Percentiles rank a stretch among this genome's conserved stretches.
phyloP scores from a whole-genome alignment of 306 rosid genomes.

The Pueraria montana region DNA sequence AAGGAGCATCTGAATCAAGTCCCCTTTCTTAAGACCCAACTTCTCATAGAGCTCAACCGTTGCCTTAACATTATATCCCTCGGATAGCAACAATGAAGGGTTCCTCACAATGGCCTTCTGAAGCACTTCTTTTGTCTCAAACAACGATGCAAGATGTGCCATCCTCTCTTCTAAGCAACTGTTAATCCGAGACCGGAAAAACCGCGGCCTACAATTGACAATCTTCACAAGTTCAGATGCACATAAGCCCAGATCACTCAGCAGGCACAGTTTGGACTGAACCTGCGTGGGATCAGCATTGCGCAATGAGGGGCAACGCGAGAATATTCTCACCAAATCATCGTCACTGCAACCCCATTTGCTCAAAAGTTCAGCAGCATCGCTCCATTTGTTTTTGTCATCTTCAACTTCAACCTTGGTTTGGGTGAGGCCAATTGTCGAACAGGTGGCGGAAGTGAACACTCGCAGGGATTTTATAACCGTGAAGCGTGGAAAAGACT shows the following conservation, averaged over 20 bases:
- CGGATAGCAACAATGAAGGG: slow-evolving; percentile 70
- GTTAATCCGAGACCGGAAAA: slow-evolving; percentile 55
- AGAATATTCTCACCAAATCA: slow-evolving; percentile 58
- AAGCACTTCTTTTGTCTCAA: slow-evolving; percentile 71
- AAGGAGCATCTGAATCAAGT: slow-evolving; percentile 68
- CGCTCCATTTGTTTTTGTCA: slow-evolving; percentile 6
- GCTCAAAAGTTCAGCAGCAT: slow-evolving; percentile 58
- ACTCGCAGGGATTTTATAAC: slow-evolving; percentile 8
- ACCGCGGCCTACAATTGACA: slow-evolving; percentile 67
- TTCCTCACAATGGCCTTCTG: slow-evolving; percentile 72
- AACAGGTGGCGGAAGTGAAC: slow-evolving; percentile 62
- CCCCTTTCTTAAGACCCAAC: slow-evolving; percentile 67
- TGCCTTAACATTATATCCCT: slow-evolving; percentile 54
- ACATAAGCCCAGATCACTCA: slow-evolving; percentile 62
- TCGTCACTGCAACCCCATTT: slow-evolving; percentile 77
- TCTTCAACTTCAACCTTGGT: slow-evolving; percentile 45
- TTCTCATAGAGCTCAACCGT: slow-evolving; percentile 58
- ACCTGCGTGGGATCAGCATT: slow-evolving; percentile 53
- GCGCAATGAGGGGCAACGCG: slow-evolving; percentile 57
- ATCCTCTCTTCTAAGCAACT: slow-evolving; percentile 64
- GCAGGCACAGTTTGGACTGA: slow-evolving; percentile 60
- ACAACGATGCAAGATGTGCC: slow-evolving; percentile 60
- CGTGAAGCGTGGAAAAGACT: background rate
- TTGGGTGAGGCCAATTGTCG: slow-evolving; percentile 59
- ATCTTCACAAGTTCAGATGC: slow-evolving; percentile 72